Percentiles rank a stretch among this genome's conserved stretches.
Evolutionary conservation across 2,329 filamentous ascomycete genomes (phyloP).

Genomic region (Xylaria sp.): DNA sequence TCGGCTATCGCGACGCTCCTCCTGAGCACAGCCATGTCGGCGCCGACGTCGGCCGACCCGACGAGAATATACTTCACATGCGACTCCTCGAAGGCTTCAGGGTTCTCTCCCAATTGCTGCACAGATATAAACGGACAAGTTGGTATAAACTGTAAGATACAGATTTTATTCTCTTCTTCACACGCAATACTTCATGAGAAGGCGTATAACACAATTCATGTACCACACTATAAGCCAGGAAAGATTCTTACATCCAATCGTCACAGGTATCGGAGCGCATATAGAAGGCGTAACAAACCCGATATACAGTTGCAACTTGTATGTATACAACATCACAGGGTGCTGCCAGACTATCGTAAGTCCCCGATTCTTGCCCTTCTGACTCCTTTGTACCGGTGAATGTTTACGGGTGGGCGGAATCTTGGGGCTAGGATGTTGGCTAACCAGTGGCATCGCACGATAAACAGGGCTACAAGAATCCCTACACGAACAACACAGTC

Average conservation of each 20-base stretch:
- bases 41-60: constrained; percentile 10
- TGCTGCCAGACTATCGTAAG: constrained; percentile 46
- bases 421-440: neutral
- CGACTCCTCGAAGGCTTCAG: constrained; percentile 37
- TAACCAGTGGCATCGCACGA: neutral
- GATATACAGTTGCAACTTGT: constrained; percentile 45
- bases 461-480: constrained; percentile 45
- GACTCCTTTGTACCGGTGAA: neutral
- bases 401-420: neutral
- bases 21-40: constrained; percentile 31
- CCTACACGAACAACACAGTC: constrained; percentile 43
- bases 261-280: constrained; percentile 42
- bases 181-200: neutral
- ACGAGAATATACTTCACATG: constrained; percentile 41
- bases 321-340: constrained; percentile 47
- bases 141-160: constrained; percentile 44
- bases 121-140: constrained; percentile 45
- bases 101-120: constrained; percentile 44
- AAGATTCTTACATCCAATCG: constrained; percentile 5
- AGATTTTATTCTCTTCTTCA: neutral
- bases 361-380: neutral
- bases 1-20: constrained; percentile 32
- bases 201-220: neutral
- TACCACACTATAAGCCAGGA: neutral
- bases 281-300: constrained; percentile 42